Percentiles rank a stretch among this genome's conserved stretches.
Evolutionary conservation across 495 filamentous ascomycete genomes (phyloP).

Genomic region (Umbilicaria muhlenbergii): DNA sequence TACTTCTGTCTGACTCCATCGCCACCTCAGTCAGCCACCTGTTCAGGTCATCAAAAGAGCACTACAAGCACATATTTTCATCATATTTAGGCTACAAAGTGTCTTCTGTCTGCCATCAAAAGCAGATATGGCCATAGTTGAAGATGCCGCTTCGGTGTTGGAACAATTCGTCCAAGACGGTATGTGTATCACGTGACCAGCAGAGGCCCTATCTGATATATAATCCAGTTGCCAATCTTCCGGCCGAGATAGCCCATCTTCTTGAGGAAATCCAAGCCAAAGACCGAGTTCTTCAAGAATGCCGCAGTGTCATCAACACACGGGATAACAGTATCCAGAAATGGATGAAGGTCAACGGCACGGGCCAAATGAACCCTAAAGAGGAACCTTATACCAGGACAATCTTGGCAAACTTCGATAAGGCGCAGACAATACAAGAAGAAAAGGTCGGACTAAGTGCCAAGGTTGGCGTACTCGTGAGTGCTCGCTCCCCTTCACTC

Average conservation of each 20-base stretch:
- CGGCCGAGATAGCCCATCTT: conserved; percentile 79
- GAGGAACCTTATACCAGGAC: conserved; percentile 58
- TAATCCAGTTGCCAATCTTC: conserved; percentile 59
- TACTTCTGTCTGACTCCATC: too few relatives aligned
- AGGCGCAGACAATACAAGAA: conserved; percentile 57
- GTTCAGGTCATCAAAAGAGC: too few relatives aligned
- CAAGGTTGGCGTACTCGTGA: conserved; percentile 53
- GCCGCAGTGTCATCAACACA: conserved; percentile 53
- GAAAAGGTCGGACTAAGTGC: conserved; percentile 74
- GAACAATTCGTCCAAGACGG: conserved; percentile 85
- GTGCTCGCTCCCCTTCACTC: conserved; percentile 1
- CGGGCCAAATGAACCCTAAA: conserved; percentile 67
- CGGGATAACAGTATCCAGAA: conserved; percentile 77
- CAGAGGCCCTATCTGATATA: neutral
- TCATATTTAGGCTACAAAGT: too few relatives aligned
- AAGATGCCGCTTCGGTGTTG: conserved; percentile 78
- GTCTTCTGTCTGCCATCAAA: neutral
- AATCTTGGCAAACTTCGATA: conserved; percentile 56
- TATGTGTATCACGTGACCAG: conserved; percentile 10
- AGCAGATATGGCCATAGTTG: conserved; percentile 23
- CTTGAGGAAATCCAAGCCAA: conserved; percentile 92
- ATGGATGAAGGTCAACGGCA: conserved; percentile 74
- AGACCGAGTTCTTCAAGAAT: conserved; percentile 64
- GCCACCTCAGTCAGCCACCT: too few relatives aligned
- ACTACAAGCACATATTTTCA: too few relatives aligned